These are phyloP conservation scores for Salix viminalis DNA, from an alignment of 345 rosid genomes.

Conservation along the genomic window DNA sequence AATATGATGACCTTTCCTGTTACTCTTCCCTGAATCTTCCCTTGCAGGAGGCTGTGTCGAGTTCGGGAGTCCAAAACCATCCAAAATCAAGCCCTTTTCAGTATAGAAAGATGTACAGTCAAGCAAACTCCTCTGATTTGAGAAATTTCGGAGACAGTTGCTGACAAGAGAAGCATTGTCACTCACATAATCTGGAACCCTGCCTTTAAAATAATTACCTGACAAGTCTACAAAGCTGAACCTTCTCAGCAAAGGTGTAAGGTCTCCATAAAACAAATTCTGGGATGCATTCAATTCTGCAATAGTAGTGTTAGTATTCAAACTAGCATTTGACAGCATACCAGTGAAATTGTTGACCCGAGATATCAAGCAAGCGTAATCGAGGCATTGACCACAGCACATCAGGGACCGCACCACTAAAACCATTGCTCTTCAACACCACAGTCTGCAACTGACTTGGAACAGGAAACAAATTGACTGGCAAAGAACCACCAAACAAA, in stretches of 20 bases:
- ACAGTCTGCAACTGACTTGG: conserved; percentile 56
- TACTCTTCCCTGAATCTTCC: conserved; percentile 38
- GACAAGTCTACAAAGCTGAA: conserved; percentile 52
- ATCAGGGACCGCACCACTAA: conserved; percentile 53
- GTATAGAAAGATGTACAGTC: conserved; percentile 66
- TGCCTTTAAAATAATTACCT: conserved; percentile 77
- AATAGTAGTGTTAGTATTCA: conserved; percentile 30
- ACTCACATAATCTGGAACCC: conserved; percentile 54
- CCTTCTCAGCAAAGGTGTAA: conserved; percentile 44
- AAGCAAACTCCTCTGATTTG: conserved; percentile 48
- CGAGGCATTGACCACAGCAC: conserved; percentile 56
- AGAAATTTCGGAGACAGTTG: conserved; percentile 67
- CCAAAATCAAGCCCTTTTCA: conserved; percentile 57
- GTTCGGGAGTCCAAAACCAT: conserved; percentile 75
- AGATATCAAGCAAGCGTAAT: conserved; percentile 56
- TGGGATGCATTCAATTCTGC: conserved; percentile 57
- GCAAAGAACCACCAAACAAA: conserved; percentile 50
- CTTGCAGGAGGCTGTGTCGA: conserved; percentile 36
- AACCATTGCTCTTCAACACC: conserved; percentile 46
- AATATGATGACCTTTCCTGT: conserved; percentile 43
- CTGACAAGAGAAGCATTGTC: conserved; percentile 47
- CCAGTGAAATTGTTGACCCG: conserved; percentile 81
- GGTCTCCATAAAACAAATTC: conserved; percentile 70
- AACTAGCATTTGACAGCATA: conserved; percentile 41
- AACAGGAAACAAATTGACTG: conserved; percentile 44